These are phyloP conservation scores for Porogramme epimiltina DNA, from an alignment of 1,284 basidiomycete species.

Conservation along the genomic window DNA sequence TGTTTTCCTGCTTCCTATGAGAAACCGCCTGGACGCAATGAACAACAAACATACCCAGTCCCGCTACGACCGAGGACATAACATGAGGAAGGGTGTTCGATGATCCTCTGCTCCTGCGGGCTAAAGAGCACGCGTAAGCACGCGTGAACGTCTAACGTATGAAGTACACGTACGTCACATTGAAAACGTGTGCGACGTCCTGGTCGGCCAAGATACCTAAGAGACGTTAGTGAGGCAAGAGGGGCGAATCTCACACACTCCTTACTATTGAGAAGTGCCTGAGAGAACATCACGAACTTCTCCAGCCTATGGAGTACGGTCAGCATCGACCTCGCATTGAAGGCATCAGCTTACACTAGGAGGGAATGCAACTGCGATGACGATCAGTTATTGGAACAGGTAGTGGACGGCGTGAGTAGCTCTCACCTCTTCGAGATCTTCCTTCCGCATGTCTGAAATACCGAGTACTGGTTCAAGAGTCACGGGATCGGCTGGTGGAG, in stretches of 20 bases:
- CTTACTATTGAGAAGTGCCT: constrained; percentile 56
- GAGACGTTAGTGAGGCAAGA: constrained; percentile 1
- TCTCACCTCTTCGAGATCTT: constrained; percentile 47
- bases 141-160: background rate
- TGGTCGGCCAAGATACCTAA: constrained; percentile 47
- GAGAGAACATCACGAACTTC: constrained; percentile 67
- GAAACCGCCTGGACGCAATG: background rate
- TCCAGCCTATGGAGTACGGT: constrained; percentile 46
- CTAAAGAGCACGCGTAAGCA: constrained; percentile 34
- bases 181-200: constrained; percentile 52
- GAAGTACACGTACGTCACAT: constrained; percentile 50
- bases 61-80: constrained; percentile 43
- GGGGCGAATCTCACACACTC: background rate
- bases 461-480: constrained; percentile 10
- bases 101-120: constrained; percentile 58
- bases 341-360: background rate
- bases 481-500: constrained; percentile 16
- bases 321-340: background rate
- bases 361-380: background rate
- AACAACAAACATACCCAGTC: background rate
- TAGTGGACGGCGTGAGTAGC: background rate
- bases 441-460: constrained; percentile 34
- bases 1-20: constrained; percentile 57
- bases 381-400: too few relatives aligned
- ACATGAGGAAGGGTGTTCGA: constrained; percentile 61